Percentiles rank a stretch among this genome's conserved stretches.
phyloP scores from a whole-genome alignment of 345 rosid genomes.

The Gossypium arboreum region DNA sequence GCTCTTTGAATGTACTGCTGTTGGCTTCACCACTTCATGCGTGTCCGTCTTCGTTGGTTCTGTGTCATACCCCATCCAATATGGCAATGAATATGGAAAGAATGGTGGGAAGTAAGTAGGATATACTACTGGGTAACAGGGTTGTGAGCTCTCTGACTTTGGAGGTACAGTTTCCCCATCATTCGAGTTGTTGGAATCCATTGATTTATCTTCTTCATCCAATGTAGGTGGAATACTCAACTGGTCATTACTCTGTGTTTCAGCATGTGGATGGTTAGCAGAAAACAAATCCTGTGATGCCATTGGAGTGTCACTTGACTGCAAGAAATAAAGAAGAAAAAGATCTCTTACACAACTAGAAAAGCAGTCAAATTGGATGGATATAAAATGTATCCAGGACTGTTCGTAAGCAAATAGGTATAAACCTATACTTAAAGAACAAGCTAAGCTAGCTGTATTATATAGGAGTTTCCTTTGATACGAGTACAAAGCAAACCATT shows the following conservation, averaged over 20 bases:
- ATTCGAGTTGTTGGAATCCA: constrained; percentile 92
- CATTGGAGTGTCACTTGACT: constrained; percentile 59
- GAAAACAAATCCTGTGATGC: constrained; percentile 54
- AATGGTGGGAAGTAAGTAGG: constrained; percentile 75
- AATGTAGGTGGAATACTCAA: constrained; percentile 48
- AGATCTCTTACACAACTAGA: background rate
- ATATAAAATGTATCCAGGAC: background rate
- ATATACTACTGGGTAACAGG: constrained; percentile 55
- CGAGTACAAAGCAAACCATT: background rate
- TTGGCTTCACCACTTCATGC: constrained; percentile 82
- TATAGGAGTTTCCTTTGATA: background rate
- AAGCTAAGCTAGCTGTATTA: background rate
- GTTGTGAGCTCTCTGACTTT: constrained; percentile 41
- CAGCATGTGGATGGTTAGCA: constrained; percentile 34
- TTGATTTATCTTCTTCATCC: constrained; percentile 90
- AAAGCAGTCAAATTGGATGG: background rate
- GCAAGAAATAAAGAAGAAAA: constrained; percentile 22
- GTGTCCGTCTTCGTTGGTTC: constrained; percentile 44
- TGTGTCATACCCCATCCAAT: constrained; percentile 60
- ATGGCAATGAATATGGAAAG: constrained; percentile 61
- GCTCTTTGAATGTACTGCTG: constrained; percentile 72
- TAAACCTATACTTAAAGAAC: background rate
- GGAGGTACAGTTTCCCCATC: constrained; percentile 49
- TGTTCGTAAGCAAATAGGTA: background rate
- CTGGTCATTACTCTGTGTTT: constrained; percentile 40